Evolutionary conservation across 768 basidiomycete genomes (phyloP), one percentile per base, ranked within the genome.

Genomic region (Boletus fagicola): DNA sequence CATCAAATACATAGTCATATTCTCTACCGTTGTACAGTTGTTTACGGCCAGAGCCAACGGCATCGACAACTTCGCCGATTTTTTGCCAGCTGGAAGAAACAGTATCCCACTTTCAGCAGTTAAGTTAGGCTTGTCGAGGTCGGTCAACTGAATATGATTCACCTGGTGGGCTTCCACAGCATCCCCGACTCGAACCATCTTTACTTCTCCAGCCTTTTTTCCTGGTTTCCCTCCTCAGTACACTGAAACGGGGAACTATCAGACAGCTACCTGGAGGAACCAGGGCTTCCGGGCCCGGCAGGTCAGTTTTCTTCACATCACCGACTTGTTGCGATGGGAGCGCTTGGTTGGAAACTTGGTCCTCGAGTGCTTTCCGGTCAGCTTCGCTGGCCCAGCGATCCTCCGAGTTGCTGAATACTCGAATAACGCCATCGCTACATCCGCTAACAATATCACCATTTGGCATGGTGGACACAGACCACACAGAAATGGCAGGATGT

Each of bases 1-100:
- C 95, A 67, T 97, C 95, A 66, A 98, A 98, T n/a, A 99, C 96
- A 66, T 97, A 97, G 74, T 99, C 97, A 68, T 95, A 99, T 74
- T 98, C 96, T 68, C 88, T 87, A 18, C 97, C 97, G 64, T 94
- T 74, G 67, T 90, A 88, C n/a, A 97, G 80, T 72, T 95, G 92
- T 73, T 92, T 95, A 56, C 93, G 81, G n/a, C 85, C 84, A 36
- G 87, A 85, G 24, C 94, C 91, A 51, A 96, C 90, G 20, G 94
- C 95, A 67, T 97, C 97, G 5, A 95, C 94, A 6, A 98, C 95
- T 63, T 95, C 90, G 24, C 97, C 97, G 35, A 98, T 85, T 70
- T 95, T 96, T 71, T 92, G 84, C 97, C 97, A 99, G 26, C 79
- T 80, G 18, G 73, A 75, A 11, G 77, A 75, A 4, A 79, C 73